Base-by-base conservation (phyloP, 2,329 filamentous ascomycete genomes). In the Stachybotrys chlorohalonatus region DNA sequence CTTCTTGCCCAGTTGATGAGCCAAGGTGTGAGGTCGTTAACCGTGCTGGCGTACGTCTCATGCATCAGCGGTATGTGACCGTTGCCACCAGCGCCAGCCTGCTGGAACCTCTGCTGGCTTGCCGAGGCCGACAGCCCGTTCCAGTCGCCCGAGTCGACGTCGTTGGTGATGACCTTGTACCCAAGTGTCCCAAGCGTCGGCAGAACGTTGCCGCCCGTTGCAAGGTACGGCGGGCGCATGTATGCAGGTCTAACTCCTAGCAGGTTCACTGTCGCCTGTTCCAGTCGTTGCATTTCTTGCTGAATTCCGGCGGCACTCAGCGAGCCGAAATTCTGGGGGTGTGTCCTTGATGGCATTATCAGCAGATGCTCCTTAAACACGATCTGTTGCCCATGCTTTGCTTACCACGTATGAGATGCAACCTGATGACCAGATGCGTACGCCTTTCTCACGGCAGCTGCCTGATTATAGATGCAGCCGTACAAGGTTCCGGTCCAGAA, bases 71-170 rank as follows among this genome's bases (percentile, higher is more conserved):
- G 73, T 55, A 86, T 78, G 64, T 81, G 82, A 13, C 75, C 74
- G 36, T 72, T 72, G 11, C 72, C 75, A 6, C 62, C 54, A 5
- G 76, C 64, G 13, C 74, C 73, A 3, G 73, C 74, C 46, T 66
- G 63, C 57, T 68, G 63, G 68, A 85, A 83, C 59, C 71, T 74
- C 60, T 77, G 68, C 70, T 83, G 72, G 62, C 80, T 77, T 65
- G 78, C 75, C 54, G 68, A 64, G 0, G 79, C 72, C 5, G 73
- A 70, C 56, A 75, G 68, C 52, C 80, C 75, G 62, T 83, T 77
- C 74, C 83, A 85, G 68, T 85, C 83, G 52, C 81, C 77, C 1
- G 81, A 76, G 63, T 86, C 82, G 51, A 85, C 70, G 58, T 85
- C 79, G 62, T 83, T 75, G 61, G 81, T 84, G 61, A 81, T 78